A percentile compares a stretch with the other conserved stretches of the same genome.
Evolutionary conservation across 1,139 yeast species (phyloP).

Genomic region (Nadsonia starkeyi-henricii): DNA sequence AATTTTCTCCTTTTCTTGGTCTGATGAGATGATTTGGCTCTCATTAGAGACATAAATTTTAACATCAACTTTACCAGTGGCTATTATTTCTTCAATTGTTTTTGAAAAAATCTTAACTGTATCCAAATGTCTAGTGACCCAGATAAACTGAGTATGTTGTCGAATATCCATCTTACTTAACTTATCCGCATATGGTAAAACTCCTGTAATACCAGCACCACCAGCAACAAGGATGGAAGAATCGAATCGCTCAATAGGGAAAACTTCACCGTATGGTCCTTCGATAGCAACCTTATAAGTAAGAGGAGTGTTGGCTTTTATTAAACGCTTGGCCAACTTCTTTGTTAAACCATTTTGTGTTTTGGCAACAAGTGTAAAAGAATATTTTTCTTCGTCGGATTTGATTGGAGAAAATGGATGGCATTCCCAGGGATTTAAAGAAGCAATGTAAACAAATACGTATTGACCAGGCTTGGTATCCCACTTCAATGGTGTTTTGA

Average conservation of each 20-base stretch:
- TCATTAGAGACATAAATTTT: slow-evolving; percentile 3
- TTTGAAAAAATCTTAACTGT: slow-evolving; percentile 29
- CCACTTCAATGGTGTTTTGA: slow-evolving; percentile 24
- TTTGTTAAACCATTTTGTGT: slow-evolving; percentile 20
- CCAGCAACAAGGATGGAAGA: slow-evolving; percentile 40
- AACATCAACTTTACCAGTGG: slow-evolving; percentile 6
- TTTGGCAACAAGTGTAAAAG: slow-evolving; percentile 21
- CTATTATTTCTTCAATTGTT: slow-evolving; percentile 9
- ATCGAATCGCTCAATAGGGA: slow-evolving; percentile 38
- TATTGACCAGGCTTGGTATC: slow-evolving; percentile 41
- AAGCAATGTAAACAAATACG: slow-evolving; percentile 38
- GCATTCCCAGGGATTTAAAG: slow-evolving; percentile 36
- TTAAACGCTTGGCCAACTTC: slow-evolving; percentile 2
- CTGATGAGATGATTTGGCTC: background rate
- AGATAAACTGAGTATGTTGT: slow-evolving; percentile 4
- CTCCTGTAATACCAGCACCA: slow-evolving; percentile 58
- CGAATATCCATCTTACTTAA: slow-evolving; percentile 4
- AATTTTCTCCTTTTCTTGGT: background rate
- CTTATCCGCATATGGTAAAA: slow-evolving; percentile 15
- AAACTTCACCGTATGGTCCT: slow-evolving; percentile 42
- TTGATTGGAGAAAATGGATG: slow-evolving; percentile 52
- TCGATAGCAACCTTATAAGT: slow-evolving; percentile 29
- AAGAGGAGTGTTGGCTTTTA: background rate
- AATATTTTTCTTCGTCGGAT: slow-evolving; percentile 4
- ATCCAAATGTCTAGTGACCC: slow-evolving; percentile 4